phyloP scores from a whole-genome alignment of 2,329 filamentous ascomycete species.

The Triangularia verruculosa region DNA sequence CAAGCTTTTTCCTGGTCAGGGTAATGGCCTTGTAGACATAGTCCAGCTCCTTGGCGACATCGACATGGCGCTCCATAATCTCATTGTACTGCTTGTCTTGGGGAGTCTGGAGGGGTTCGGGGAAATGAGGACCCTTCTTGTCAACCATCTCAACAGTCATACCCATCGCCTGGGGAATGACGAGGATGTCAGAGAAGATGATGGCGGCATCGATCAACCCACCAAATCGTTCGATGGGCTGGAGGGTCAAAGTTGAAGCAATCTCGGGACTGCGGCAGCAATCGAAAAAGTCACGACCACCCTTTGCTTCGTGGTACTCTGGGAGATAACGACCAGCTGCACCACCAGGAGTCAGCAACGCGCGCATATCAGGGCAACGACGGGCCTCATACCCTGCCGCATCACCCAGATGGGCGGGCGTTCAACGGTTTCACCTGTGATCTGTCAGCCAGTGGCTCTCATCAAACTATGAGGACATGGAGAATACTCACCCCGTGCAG shows the following conservation, averaged over 20 bases:
- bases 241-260: conserved; percentile 87
- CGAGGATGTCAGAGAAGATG: conserved; percentile 97
- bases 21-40: conserved; percentile 98
- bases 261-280: conserved; percentile 93
- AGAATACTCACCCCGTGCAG: conserved; percentile 70
- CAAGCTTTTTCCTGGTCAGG: conserved; percentile 80
- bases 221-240: conserved; percentile 87
- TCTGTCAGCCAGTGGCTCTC: conserved; percentile 22
- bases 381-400: conserved; percentile 71
- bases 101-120: conserved; percentile 74
- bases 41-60: conserved; percentile 78
- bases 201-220: conserved; percentile 94
- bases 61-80: conserved; percentile 73
- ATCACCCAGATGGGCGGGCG: conserved; percentile 98
- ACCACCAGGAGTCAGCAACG: conserved; percentile 18
- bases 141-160: conserved; percentile 99
- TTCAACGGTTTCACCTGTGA: conserved; percentile 79
- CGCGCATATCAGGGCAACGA: conserved; percentile 14
- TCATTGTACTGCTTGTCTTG: conserved; percentile 78
- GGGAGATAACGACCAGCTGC: conserved; percentile 92
- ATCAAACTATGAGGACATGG: neutral
- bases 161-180: conserved; percentile 95
- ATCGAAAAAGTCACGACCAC: conserved; percentile 88
- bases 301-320: conserved; percentile 96
- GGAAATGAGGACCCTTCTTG: conserved; percentile 95